Percentiles rank a stretch among this genome's conserved stretches.
These are phyloP conservation scores for Corchorus capsularis DNA, from an alignment of 345 rosid species.

Conservation along the genomic window DNA sequence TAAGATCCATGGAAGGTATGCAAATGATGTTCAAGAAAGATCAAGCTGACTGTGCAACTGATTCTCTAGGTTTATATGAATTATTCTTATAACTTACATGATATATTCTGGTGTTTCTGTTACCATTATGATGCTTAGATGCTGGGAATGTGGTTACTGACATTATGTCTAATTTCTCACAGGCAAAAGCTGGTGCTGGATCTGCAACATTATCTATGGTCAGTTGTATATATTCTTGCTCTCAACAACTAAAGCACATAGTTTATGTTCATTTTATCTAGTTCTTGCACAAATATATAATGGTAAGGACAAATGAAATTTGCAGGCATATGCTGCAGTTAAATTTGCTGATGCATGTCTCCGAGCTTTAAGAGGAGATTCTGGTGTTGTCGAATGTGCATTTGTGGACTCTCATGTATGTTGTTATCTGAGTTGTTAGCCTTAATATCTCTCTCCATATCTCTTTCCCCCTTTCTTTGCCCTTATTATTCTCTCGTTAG, in stretches of 20 bases:
- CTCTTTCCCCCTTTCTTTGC: not conserved
- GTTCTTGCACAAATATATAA: not conserved
- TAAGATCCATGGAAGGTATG: not conserved
- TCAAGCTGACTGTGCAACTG: not conserved
- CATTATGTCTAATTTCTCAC: constrained; percentile 26
- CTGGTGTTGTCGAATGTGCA: constrained; percentile 68
- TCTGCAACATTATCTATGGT: constrained; percentile 99
- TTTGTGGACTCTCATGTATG: constrained; percentile 80
- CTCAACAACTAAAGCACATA: not conserved
- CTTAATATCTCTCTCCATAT: constrained; percentile 11
- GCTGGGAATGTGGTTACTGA: not conserved
- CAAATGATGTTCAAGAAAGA: not conserved
- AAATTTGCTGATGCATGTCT: constrained; percentile 96
- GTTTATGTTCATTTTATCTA: not conserved
- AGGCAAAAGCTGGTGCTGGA: constrained; percentile 99
- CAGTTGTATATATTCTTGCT: constrained; percentile 18
- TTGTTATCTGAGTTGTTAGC: not conserved
- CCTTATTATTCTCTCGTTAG: not conserved
- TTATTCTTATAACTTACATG: not conserved
- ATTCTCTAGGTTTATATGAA: not conserved
- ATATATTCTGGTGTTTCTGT: not conserved
- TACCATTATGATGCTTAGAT: not conserved
- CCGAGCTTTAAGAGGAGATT: constrained; percentile 83
- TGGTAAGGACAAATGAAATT: not conserved
- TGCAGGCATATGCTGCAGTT: constrained; percentile 97